phyloP scores from a whole-genome alignment of 495 filamentous ascomycete species.

The Neurospora sp. region DNA sequence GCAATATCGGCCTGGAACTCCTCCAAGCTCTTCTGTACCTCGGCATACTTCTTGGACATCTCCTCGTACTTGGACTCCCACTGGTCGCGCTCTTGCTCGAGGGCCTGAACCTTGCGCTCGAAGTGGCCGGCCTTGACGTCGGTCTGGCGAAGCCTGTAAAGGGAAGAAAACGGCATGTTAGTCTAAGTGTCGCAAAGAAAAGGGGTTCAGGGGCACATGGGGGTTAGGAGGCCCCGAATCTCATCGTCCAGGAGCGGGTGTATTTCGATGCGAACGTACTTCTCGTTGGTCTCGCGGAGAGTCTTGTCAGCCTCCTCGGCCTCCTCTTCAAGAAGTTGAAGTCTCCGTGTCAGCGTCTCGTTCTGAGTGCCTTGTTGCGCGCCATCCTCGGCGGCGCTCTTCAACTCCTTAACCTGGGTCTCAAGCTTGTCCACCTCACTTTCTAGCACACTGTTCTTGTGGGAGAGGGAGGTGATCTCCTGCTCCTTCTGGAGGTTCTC shows the following conservation, averaged over 20 bases:
- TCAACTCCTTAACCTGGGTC: constrained; percentile 60
- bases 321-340: constrained; percentile 96
- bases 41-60: constrained; percentile 75
- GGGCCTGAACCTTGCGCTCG: constrained; percentile 96
- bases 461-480: constrained; percentile 87
- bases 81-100: constrained; percentile 77
- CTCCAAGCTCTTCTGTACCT: constrained; percentile 83
- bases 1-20: constrained; percentile 80
- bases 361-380: constrained; percentile 69
- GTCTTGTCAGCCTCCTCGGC: constrained; percentile 91
- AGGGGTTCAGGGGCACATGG: background rate
- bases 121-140: constrained; percentile 99
- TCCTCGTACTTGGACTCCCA: constrained; percentile 98
- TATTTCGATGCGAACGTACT: constrained; percentile 49
- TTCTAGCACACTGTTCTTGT: constrained; percentile 87
- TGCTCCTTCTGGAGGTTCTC: constrained; percentile 95
- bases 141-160: constrained; percentile 81
- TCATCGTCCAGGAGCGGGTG: background rate
- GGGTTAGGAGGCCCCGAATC: background rate
- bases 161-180: constrained; percentile 3
- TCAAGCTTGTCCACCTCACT: constrained; percentile 85
- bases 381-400: constrained; percentile 65
- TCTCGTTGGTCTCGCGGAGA: constrained; percentile 92
- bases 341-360: constrained; percentile 78
- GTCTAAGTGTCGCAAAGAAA: constrained; percentile 2